These are phyloP conservation scores for Xanthoconium stramineum DNA, from an alignment of 768 basidiomycete species.

Conservation along the genomic window DNA sequence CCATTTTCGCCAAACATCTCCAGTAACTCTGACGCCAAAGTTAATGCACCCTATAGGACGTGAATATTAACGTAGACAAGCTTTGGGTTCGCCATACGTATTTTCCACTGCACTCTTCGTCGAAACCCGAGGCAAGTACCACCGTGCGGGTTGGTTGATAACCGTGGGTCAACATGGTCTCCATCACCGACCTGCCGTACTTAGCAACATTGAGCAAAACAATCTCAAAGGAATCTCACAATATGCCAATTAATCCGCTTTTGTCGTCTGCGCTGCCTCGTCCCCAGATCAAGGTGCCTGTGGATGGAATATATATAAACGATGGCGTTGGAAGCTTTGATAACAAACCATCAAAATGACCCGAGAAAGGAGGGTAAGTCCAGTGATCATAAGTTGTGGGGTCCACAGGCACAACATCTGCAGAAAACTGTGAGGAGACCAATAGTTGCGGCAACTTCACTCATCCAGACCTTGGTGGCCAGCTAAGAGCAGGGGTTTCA, in stretches of 20 bases:
- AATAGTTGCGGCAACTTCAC: not conserved
- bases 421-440: not conserved
- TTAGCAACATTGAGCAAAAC: not conserved
- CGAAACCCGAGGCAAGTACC: constrained; percentile 68
- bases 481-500: constrained; percentile 55
- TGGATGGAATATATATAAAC: not conserved
- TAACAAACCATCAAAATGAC: constrained; percentile 50
- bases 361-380: constrained; percentile 62
- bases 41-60: constrained; percentile 48
- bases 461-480: constrained; percentile 48
- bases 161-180: constrained; percentile 58
- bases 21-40: constrained; percentile 47
- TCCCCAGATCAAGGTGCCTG: constrained; percentile 45
- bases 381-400: constrained; percentile 53
- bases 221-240: constrained; percentile 36
- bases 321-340: not conserved
- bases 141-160: constrained; percentile 64
- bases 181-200: constrained; percentile 46
- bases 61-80: not conserved
- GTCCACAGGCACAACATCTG: constrained; percentile 70
- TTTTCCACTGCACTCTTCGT: constrained; percentile 64
- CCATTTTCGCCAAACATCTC: constrained; percentile 65
- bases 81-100: constrained; percentile 31
- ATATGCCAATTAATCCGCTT: constrained; percentile 62
- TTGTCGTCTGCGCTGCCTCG: constrained; percentile 57